These are phyloP conservation scores for Daldinia decipiens DNA, from an alignment of 495 filamentous ascomycete genomes.

Conservation along the genomic window DNA sequence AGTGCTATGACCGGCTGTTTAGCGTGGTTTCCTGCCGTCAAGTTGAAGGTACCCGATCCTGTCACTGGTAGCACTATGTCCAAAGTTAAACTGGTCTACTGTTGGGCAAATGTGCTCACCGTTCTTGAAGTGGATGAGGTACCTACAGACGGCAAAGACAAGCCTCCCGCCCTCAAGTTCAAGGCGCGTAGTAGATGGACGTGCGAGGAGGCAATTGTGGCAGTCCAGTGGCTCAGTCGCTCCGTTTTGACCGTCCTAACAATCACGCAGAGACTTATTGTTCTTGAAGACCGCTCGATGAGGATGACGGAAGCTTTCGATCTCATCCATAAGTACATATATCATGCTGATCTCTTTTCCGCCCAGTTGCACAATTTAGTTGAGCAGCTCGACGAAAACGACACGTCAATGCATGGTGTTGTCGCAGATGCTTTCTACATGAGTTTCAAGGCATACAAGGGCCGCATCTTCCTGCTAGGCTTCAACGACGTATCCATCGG, in stretches of 20 bases:
- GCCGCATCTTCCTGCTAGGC: slow-evolving; percentile 88
- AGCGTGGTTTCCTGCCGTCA: slow-evolving; percentile 97
- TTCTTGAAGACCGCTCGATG: slow-evolving; percentile 89
- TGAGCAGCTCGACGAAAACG: slow-evolving; percentile 87
- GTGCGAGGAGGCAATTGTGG: slow-evolving; percentile 93
- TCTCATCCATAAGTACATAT: slow-evolving; percentile 89
- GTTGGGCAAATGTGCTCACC: slow-evolving; percentile 96
- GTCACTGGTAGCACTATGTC: slow-evolving; percentile 65
- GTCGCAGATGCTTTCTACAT: slow-evolving; percentile 98
- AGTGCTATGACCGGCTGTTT: slow-evolving; percentile 91
- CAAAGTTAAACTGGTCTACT: slow-evolving; percentile 92
- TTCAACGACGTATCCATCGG: slow-evolving; percentile 91
- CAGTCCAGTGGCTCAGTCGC: slow-evolving; percentile 94
- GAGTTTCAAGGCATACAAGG: slow-evolving; percentile 96
- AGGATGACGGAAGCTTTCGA: slow-evolving; percentile 94
- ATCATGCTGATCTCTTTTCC: slow-evolving; percentile 88
- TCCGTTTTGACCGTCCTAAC: slow-evolving; percentile 93
- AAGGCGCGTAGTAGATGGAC: slow-evolving; percentile 88
- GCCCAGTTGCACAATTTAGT: slow-evolving; percentile 83
- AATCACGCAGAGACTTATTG: slow-evolving; percentile 89
- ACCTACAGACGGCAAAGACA: slow-evolving; percentile 71
- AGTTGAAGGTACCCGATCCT: slow-evolving; percentile 78
- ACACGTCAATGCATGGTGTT: slow-evolving; percentile 90
- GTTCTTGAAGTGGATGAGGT: slow-evolving; percentile 86
- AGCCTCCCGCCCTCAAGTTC: slow-evolving; percentile 81